Percentiles rank a stretch among this genome's conserved stretches.
Conservation (phyloP, 768 basidiomycete species). For the Clathrus columnatus region DNA sequence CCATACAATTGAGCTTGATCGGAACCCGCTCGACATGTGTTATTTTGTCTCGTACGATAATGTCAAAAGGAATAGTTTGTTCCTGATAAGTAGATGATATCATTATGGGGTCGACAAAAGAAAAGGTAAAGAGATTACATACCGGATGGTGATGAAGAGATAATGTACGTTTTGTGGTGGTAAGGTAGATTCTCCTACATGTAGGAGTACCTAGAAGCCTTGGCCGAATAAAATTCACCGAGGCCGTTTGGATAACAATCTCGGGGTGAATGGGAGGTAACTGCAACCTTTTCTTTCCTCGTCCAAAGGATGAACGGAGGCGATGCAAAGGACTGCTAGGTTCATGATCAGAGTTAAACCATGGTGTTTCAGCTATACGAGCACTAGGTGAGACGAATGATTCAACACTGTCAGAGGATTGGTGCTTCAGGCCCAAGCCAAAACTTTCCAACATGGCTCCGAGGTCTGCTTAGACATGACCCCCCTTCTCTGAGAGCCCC, state of each 20-base stretch:
- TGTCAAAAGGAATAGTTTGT: not conserved
- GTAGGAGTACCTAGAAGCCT: not conserved
- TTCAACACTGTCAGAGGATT: not conserved
- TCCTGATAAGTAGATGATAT: not conserved
- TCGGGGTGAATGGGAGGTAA: not conserved
- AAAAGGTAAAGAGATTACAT: not conserved
- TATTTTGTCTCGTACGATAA: slow-evolving; percentile 1
- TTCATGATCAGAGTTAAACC: not conserved
- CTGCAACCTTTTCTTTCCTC: not conserved
- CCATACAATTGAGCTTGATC: not conserved
- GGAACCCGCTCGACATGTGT: not conserved
- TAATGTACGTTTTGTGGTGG: not conserved
- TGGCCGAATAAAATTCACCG: not conserved
- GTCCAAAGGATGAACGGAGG: not conserved
- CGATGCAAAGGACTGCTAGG: not conserved
- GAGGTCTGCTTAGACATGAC: not conserved
- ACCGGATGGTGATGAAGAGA: slow-evolving; percentile 2
- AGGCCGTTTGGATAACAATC: not conserved
- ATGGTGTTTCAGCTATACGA: not conserved
- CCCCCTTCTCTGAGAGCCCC: not conserved
- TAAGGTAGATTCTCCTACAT: not conserved
- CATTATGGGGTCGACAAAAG: not conserved
- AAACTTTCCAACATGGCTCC: not conserved
- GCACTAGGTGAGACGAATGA: slow-evolving; percentile 3
- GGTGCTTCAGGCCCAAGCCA: not conserved